Evolutionary conservation across 768 basidiomycete genomes (phyloP).

Genomic region (Mycena albidolilacea): DNA sequence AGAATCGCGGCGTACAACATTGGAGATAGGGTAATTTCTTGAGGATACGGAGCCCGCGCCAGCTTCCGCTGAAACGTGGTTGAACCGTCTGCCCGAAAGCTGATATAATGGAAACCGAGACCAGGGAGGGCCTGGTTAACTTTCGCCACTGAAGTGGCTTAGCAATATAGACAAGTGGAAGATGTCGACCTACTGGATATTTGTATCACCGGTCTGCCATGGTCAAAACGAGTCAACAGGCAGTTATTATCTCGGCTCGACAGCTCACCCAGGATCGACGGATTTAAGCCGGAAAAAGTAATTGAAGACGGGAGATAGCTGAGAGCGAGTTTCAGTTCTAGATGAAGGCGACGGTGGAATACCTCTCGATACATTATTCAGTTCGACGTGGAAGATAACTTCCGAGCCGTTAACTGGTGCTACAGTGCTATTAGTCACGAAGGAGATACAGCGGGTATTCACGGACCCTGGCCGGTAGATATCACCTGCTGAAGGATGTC

Average conservation of each 20-base stretch:
- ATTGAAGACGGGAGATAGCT: neutral
- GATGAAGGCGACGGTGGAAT: neutral
- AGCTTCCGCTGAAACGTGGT: constrained; percentile 13
- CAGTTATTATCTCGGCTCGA: neutral
- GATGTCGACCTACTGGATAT: constrained; percentile 16
- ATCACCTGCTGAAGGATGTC: constrained; percentile 12
- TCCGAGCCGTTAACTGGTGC: neutral
- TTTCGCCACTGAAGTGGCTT: constrained; percentile 11
- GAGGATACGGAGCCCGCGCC: constrained; percentile 9
- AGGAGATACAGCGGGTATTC: neutral
- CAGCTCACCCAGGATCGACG: neutral
- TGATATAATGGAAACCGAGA: constrained; percentile 26
- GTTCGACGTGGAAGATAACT: neutral
- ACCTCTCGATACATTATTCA: constrained; percentile 1
- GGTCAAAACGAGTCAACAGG: neutral
- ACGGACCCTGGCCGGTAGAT: neutral
- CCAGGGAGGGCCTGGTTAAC: constrained; percentile 14
- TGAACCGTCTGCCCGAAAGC: constrained; percentile 18
- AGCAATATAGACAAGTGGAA: neutral
- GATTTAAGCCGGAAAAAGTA: constrained; percentile 8
- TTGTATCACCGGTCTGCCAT: constrained; percentile 9
- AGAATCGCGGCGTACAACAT: constrained; percentile 9
- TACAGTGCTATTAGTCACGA: no score
- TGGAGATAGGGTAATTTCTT: constrained; percentile 11
- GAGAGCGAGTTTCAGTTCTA: no score